Conservation (phyloP, 805 yeast genomes). For the Saturnispora halmiae region DNA sequence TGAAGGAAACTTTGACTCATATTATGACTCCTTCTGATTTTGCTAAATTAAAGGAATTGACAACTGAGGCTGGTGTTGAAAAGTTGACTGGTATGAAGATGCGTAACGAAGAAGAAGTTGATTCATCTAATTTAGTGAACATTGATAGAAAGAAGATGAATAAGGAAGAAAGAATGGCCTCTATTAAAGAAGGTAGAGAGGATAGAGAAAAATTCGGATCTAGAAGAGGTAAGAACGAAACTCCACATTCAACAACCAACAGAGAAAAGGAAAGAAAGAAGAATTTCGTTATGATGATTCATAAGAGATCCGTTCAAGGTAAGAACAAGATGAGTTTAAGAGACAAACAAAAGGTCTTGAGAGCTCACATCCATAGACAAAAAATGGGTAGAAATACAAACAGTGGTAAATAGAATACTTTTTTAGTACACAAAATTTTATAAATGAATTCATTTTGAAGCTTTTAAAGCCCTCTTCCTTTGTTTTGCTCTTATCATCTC, state of each 20-base stretch:
- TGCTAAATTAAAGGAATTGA: conserved; percentile 85
- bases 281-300: conserved; percentile 98
- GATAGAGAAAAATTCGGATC: conserved; percentile 89
- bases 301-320: conserved; percentile 89
- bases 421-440: too few species aligned
- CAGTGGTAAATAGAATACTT: conserved; percentile 6
- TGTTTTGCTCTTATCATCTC: conserved; percentile 7
- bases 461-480: background rate
- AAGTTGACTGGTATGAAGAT: conserved; percentile 54
- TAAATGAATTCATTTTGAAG: background rate
- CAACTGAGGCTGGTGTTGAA: conserved; percentile 76
- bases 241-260: conserved; percentile 84
- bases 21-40: conserved; percentile 97
- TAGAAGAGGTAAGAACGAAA: conserved; percentile 68
- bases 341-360: conserved; percentile 78
- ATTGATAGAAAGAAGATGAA: conserved; percentile 71
- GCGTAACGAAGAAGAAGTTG: conserved; percentile 77
- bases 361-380: conserved; percentile 83
- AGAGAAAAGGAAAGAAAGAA: conserved; percentile 95
- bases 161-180: conserved; percentile 85
- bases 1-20: conserved; percentile 40
- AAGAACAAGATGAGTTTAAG: conserved; percentile 83
- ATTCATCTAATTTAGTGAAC: conserved; percentile 69
- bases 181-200: conserved; percentile 83
- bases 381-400: conserved; percentile 42